phyloP scores from a whole-genome alignment of 768 basidiomycete species.

The Tylopilus rubrobrunneus region DNA sequence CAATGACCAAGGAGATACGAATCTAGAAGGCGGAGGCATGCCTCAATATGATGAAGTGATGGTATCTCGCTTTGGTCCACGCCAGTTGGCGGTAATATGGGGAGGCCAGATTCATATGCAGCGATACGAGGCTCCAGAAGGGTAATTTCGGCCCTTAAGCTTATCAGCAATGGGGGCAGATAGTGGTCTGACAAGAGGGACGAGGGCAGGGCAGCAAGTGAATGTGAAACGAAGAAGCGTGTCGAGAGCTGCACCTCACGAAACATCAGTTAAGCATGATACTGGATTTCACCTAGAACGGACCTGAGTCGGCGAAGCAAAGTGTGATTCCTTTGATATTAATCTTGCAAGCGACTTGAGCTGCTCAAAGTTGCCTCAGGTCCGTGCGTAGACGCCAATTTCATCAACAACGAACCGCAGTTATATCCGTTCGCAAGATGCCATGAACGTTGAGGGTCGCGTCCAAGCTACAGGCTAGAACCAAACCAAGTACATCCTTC shows the following conservation, averaged over 20 bases:
- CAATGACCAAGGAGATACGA: slow-evolving; percentile 59
- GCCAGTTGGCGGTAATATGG: slow-evolving; percentile 32
- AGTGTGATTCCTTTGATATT: slow-evolving; percentile 32
- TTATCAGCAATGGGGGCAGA: slow-evolving; percentile 31
- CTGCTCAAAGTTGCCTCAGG: slow-evolving; percentile 23
- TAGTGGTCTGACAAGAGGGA: slow-evolving; percentile 34
- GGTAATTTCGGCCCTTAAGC: slow-evolving; percentile 35
- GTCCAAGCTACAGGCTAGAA: slow-evolving; percentile 34
- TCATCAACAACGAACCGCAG: slow-evolving; percentile 39
- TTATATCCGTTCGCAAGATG: slow-evolving; percentile 54
- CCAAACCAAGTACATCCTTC: slow-evolving; percentile 50
- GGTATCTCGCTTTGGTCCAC: slow-evolving; percentile 22
- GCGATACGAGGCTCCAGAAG: slow-evolving; percentile 37
- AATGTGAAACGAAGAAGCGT: slow-evolving; percentile 49
- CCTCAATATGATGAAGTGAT: slow-evolving; percentile 46
- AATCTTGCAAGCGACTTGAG: slow-evolving; percentile 34
- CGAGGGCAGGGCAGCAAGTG: slow-evolving; percentile 48
- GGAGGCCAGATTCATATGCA: slow-evolving; percentile 39
- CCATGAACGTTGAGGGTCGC: slow-evolving; percentile 48
- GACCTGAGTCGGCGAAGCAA: slow-evolving; percentile 23
- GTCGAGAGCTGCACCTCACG: slow-evolving; percentile 42
- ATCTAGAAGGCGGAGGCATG: slow-evolving; percentile 60
- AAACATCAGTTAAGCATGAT: neutral
- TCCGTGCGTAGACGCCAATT: neutral
- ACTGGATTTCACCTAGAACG: neutral